These are phyloP conservation scores for Fusarium sp. DNA, from an alignment of 2,329 filamentous ascomycete species.

Conservation along the genomic window DNA sequence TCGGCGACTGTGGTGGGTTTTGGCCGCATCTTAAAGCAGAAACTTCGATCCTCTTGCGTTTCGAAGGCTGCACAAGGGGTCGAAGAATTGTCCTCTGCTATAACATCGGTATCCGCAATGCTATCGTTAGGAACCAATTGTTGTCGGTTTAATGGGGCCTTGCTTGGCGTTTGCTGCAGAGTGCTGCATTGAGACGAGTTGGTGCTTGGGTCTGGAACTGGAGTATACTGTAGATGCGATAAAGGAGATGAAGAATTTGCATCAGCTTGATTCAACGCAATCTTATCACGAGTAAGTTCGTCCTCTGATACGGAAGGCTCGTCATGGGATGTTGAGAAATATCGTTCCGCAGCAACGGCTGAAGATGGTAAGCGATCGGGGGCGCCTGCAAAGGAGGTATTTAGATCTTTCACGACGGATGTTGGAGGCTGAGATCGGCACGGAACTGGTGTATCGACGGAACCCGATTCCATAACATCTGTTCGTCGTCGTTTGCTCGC, in stretches of 20 bases:
- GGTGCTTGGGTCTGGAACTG: conserved; percentile 3
- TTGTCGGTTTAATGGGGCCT: not conserved
- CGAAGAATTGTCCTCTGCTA: not conserved
- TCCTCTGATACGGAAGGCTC: conserved; percentile 24
- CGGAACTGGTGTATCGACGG: conserved; percentile 37
- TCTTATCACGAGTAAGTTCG: conserved; percentile 26
- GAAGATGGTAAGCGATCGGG: conserved; percentile 35
- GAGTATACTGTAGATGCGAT: conserved; percentile 38
- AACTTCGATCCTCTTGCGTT: conserved; percentile 51
- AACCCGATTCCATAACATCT: conserved; percentile 37
- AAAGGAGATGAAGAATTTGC: conserved; percentile 45
- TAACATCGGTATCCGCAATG: not conserved
- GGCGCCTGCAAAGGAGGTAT: conserved; percentile 37
- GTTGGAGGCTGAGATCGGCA: conserved; percentile 10
- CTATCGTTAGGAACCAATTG: not conserved
- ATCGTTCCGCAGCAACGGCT: conserved; percentile 3
- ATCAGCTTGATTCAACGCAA: conserved; percentile 30
- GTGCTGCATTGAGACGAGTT: conserved; percentile 17
- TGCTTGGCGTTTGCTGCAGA: conserved; percentile 23
- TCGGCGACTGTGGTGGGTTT: not conserved
- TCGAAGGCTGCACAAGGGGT: conserved; percentile 21
- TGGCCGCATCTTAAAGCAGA: conserved; percentile 46
- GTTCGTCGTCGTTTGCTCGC: conserved; percentile 46
- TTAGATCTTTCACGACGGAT: conserved; percentile 4
- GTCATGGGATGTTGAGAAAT: not conserved